Percentiles rank a stretch among this genome's conserved stretches.
Evolutionary conservation across 1,284 basidiomycete genomes (phyloP).

Genomic region (Gymnopus androsaceus): DNA sequence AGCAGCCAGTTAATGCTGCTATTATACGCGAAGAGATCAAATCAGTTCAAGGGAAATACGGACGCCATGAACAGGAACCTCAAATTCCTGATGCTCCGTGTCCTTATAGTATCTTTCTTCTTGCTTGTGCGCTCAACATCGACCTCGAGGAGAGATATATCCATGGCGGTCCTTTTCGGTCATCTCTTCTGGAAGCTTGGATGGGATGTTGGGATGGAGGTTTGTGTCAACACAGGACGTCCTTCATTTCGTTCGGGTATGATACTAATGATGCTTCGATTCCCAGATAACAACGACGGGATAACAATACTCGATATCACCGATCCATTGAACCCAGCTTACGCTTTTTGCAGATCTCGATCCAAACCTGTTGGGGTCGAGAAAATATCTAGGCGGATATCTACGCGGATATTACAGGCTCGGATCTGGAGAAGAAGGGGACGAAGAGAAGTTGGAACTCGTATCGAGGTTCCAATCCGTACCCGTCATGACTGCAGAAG

Average conservation of each 20-base stretch:
- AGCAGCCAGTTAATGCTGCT: constrained; percentile 35
- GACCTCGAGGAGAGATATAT: constrained; percentile 14
- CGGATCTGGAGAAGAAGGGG: constrained; percentile 4
- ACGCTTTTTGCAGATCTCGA: constrained; percentile 30
- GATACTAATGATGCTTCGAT: not conserved
- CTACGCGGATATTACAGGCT: constrained; percentile 28
- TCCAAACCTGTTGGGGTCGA: constrained; percentile 17
- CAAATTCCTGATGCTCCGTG: constrained; percentile 23
- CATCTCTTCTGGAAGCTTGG: constrained; percentile 21
- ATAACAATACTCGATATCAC: constrained; percentile 45
- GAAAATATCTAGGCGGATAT: no score
- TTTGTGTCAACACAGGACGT: no score
- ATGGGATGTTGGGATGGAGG: constrained; percentile 32
- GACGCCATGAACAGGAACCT: not conserved
- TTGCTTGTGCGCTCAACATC: constrained; percentile 25
- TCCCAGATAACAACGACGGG: constrained; percentile 42
- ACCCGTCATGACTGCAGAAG: constrained; percentile 23
- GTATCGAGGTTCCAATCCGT: constrained; percentile 18
- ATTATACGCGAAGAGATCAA: constrained; percentile 38
- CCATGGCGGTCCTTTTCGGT: constrained; percentile 17
- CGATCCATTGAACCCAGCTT: constrained; percentile 34
- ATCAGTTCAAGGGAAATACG: constrained; percentile 24
- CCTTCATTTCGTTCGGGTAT: not conserved
- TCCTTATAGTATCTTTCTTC: constrained; percentile 30
- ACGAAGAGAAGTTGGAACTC: constrained; percentile 14